Base-by-base conservation (phyloP, 345 rosid species). In the Linum lewisii region DNA sequence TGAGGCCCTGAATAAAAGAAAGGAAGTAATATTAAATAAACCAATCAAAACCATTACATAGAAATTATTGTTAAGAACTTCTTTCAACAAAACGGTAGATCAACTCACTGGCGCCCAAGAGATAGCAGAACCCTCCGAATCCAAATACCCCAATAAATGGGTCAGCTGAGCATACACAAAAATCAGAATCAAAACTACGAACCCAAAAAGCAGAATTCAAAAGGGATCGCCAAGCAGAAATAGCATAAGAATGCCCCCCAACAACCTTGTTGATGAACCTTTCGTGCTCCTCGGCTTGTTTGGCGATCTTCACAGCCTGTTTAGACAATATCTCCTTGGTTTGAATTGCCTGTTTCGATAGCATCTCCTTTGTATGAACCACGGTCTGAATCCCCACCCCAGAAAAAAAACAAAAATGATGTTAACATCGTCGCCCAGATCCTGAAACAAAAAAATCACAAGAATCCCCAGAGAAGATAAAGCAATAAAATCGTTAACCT, bases 231-330 rank as follows among this genome's bases (percentile, higher is more conserved):
- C 18, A 49, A 13, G 9, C 23, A 19, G 21, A 15, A 24, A 21
- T 29, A 62, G 21, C 22, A 22, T 4, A 58, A 69, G 58, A 34
- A 5, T 29, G 34, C 7, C 34, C 34, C 4, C 34, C 34, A 29
- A n/a, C n/a, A 69, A 70, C 98, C 86, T 92, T 92, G 66, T 80
- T 92, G 59, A 92, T 81, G 69, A 88, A 83, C 54, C 84, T 71
- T 68, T 92, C 94, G 45, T 92, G 98, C 69, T 84, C 93, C 76
- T 86, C 98, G 8, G 91, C 98, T 77, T 82, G 94, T 72, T 86
- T 89, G 22, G 94, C 97, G 68, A 92, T 86, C 90, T 83, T 92
- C 65, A 76, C 82, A 2, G 95, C 98, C 57, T 92, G 95, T 68
- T 92, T 86, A 37, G 98, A 86, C 53, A 92, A 60, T 51, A 86